These are phyloP conservation scores for Kwoniella bestiolae DNA, from an alignment of 768 basidiomycete species.

Conservation along the genomic window DNA sequence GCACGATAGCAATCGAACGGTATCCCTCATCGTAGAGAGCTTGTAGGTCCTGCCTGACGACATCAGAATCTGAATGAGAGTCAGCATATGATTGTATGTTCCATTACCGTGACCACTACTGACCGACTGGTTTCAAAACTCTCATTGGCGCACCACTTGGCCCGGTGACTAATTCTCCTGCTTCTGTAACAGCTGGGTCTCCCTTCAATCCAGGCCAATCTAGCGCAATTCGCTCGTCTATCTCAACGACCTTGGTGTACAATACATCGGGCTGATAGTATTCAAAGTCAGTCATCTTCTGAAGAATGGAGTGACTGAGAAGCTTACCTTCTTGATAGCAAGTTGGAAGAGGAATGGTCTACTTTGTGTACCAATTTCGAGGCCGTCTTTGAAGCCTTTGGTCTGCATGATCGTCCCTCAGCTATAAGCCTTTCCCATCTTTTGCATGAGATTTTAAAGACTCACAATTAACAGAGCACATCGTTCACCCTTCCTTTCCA, in stretches of 20 bases:
- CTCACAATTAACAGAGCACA: conserved; percentile 24
- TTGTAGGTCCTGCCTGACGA: conserved; percentile 67
- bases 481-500: conserved; percentile 26
- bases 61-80: conserved; percentile 62
- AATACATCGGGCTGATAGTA: conserved; percentile 61
- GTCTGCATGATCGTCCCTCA: conserved; percentile 76
- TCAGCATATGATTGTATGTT: background rate
- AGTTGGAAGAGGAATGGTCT: conserved; percentile 79
- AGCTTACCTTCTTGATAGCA: conserved; percentile 65
- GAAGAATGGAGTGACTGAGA: too few relatives aligned
- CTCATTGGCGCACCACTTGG: conserved; percentile 84
- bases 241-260: conserved; percentile 65
- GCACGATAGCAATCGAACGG: conserved; percentile 59
- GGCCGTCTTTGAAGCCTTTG: conserved; percentile 40
- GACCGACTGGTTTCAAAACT: conserved; percentile 74
- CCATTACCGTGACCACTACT: background rate
- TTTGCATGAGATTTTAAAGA: conserved; percentile 5
- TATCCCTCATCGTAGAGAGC: conserved; percentile 77
- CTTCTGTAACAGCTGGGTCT: conserved; percentile 21
- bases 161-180: conserved; percentile 69
- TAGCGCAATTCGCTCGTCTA: conserved; percentile 76
- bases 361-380: conserved; percentile 47
- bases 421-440: conserved; percentile 61
- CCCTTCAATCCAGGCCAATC: conserved; percentile 60
- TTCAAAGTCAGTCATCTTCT: conserved; percentile 85